A percentile compares a stretch with the other conserved stretches of the same genome.
phyloP scores from a whole-genome alignment of 1,139 yeast genomes.

The Yamadazyma atlantica region DNA sequence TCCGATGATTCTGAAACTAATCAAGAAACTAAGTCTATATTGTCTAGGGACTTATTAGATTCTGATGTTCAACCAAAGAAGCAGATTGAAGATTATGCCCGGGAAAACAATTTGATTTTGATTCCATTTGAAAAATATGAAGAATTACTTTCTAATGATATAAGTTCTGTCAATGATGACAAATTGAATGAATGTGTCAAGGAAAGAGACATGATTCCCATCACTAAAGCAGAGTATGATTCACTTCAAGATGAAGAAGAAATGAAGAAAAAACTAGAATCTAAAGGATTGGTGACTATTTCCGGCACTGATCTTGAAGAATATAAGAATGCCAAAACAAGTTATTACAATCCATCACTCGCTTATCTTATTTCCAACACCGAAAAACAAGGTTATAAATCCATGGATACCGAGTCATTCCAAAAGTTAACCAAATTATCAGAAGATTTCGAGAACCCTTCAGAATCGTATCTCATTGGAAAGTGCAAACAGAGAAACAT shows the following conservation, averaged over 20 bases:
- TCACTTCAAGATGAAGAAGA: constrained; percentile 31
- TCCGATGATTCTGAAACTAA: constrained; percentile 39
- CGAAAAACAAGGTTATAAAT: constrained; percentile 4
- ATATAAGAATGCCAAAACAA: constrained; percentile 14
- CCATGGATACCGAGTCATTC: constrained; percentile 5
- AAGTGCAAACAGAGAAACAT: constrained; percentile 25
- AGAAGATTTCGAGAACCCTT: constrained; percentile 21
- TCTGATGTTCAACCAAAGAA: constrained; percentile 14
- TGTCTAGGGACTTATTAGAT: constrained; percentile 24
- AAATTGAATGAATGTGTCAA: constrained; percentile 23
- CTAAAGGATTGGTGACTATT: constrained; percentile 36
- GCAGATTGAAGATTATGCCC: constrained; percentile 46
- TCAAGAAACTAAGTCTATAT: constrained; percentile 12
- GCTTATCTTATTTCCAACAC: constrained; percentile 21
- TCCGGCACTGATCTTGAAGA: constrained; percentile 23
- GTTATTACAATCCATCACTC: constrained; percentile 18
- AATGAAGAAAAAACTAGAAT: constrained; percentile 31
- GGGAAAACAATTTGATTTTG: constrained; percentile 39
- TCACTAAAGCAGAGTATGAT: constrained; percentile 27
- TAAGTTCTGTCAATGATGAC: constrained; percentile 22
- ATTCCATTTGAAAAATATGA: constrained; percentile 49
- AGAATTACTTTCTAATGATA: constrained; percentile 25
- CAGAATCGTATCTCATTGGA: constrained; percentile 26
- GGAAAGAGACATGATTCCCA: constrained; percentile 28
- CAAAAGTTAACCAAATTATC: constrained; percentile 3